phyloP scores from a whole-genome alignment of 345 rosid genomes.

The Populus euphratica region DNA sequence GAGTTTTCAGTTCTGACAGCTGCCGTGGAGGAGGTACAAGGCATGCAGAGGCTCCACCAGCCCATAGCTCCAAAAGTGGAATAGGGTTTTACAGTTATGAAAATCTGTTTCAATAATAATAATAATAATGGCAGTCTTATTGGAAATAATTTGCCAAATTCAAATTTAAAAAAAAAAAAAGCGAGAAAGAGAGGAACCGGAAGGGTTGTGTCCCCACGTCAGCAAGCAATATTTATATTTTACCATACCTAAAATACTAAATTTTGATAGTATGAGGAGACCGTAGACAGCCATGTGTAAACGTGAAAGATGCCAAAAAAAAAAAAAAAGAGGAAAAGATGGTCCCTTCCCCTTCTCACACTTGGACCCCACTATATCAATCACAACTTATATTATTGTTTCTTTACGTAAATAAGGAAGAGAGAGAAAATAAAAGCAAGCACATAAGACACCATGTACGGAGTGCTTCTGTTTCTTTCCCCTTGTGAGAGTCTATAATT shows the following conservation, averaged over 20 bases:
- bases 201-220: too few species aligned
- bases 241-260: not conserved
- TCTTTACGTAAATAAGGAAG: not conserved
- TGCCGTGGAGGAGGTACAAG: not conserved
- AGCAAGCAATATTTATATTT: not conserved
- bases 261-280: not conserved
- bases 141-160: too few species aligned
- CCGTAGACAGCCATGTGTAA: not conserved
- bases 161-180: too few species aligned
- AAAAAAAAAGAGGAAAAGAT: not conserved
- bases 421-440: not conserved
- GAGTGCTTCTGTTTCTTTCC: not conserved
- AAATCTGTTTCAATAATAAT: not conserved
- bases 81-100: not conserved
- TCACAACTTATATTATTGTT: not conserved
- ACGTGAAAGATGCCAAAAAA: not conserved
- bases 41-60: not conserved
- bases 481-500: too few species aligned
- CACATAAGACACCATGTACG: not conserved
- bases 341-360: not conserved
- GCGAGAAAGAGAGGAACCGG: too few species aligned
- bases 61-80: not conserved
- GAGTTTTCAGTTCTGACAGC: not conserved
- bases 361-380: not conserved
- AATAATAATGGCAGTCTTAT: not conserved